Conservation (phyloP, 2,329 filamentous ascomycete species). For the Chaetomium strumarium region DNA sequence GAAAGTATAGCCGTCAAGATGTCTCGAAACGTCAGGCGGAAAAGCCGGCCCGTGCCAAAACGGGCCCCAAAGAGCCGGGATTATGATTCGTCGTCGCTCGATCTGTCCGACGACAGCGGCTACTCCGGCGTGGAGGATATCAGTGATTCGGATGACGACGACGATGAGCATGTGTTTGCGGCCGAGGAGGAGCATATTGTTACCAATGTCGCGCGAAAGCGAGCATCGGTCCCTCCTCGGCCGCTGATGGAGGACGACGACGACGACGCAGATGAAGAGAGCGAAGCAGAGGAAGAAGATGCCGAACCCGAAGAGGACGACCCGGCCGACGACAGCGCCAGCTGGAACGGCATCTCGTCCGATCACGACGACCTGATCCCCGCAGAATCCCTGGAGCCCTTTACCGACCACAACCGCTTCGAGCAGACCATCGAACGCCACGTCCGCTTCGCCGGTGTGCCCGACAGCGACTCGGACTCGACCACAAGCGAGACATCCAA, state of each 20-base stretch:
- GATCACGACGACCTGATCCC: conserved; percentile 37
- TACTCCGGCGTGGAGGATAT: conserved; percentile 76
- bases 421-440: conserved; percentile 46
- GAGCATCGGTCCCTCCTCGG: conserved; percentile 44
- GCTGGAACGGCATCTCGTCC: conserved; percentile 40
- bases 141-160: conserved; percentile 69
- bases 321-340: conserved; percentile 39
- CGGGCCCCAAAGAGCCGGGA: conserved; percentile 43
- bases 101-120: conserved; percentile 61
- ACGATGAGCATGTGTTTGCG: conserved; percentile 71
- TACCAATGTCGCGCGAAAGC: conserved; percentile 36
- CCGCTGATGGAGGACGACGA: conserved; percentile 39
- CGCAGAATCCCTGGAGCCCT: conserved; percentile 25
- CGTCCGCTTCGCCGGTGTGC: conserved; percentile 67
- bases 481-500: conserved; percentile 53
- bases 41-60: conserved; percentile 38
- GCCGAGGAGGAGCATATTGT: conserved; percentile 73
- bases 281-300: conserved; percentile 35
- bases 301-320: conserved; percentile 48
- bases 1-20: conserved; percentile 32
- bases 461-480: conserved; percentile 64
- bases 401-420: conserved; percentile 23
- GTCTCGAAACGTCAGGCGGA: conserved; percentile 50
- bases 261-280: conserved; percentile 30
- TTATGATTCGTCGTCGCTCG: conserved; percentile 50